Percentiles rank a stretch among this genome's conserved stretches.
phyloP scores from a whole-genome alignment of 257 asterid species.

The Gentiana straminea region DNA sequence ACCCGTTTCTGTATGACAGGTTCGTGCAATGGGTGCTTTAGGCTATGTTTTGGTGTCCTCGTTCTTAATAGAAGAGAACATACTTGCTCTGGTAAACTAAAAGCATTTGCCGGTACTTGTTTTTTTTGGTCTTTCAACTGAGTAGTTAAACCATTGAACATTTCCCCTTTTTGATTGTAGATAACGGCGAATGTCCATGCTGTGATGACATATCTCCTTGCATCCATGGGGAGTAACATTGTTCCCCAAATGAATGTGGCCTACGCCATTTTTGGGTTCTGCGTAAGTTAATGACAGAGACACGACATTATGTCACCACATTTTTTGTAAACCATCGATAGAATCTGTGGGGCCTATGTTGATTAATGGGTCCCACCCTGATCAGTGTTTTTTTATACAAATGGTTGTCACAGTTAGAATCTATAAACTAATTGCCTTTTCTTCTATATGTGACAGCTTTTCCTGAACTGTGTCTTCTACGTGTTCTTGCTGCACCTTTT shows the following conservation, averaged over 20 bases:
- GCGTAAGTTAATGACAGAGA: conserved; percentile 32
- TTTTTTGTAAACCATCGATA: too few species aligned
- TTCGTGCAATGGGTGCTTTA: conserved; percentile 78
- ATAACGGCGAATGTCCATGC: conserved; percentile 82
- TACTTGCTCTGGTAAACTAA: conserved; percentile 64
- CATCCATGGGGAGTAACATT: conserved; percentile 48
- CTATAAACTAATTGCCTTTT: background rate
- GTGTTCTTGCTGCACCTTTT: conserved; percentile 78
- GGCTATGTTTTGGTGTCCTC: conserved; percentile 75
- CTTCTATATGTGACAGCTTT: conserved; percentile 46
- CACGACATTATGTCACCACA: too few species aligned
- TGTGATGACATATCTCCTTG: conserved; percentile 48
- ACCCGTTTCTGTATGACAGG: conserved; percentile 29
- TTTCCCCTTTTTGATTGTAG: conserved; percentile 23
- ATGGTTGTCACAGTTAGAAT: too few species aligned
- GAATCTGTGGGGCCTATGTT: too few species aligned
- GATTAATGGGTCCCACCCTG: too few species aligned
- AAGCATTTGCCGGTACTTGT: background rate
- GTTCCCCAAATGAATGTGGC: conserved; percentile 73
- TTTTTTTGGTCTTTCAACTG: background rate
- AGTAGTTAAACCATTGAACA: background rate
- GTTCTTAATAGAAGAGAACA: conserved; percentile 82
- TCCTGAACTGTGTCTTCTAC: conserved; percentile 60
- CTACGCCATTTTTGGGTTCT: conserved; percentile 64
- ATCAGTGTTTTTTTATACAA: too few species aligned